Conservation (phyloP, 2,329 filamentous ascomycete genomes). For the Geosmithia flava region DNA sequence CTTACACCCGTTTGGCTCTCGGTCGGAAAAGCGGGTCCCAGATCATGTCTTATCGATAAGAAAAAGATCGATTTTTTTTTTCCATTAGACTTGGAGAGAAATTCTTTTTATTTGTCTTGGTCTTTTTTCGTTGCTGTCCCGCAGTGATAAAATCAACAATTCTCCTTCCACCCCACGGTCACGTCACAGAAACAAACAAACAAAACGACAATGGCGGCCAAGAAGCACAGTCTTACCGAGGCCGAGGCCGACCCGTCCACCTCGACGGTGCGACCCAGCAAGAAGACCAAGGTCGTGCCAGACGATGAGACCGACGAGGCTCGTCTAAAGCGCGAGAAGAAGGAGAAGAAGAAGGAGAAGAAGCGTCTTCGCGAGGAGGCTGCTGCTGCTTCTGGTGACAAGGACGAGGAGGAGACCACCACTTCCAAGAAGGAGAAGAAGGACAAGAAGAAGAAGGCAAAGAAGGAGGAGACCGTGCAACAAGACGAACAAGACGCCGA, state of each 20-base stretch:
- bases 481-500: constrained; percentile 8
- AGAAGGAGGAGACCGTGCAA: constrained; percentile 12
- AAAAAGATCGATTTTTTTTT: no score
- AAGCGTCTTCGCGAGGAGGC: constrained; percentile 16
- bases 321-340: constrained; percentile 26
- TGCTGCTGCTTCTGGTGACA: constrained; percentile 11
- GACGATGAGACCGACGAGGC: constrained; percentile 14
- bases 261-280: constrained; percentile 16
- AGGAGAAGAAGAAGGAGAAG: constrained; percentile 26
- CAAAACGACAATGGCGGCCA: constrained; percentile 24
- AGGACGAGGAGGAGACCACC: constrained; percentile 6
- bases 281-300: constrained; percentile 25
- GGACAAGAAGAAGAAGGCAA: constrained; percentile 13
- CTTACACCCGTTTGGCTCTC: no score
- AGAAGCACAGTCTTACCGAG: constrained; percentile 24
- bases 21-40: no score
- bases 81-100: no score
- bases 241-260: constrained; percentile 15
- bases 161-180: no score
- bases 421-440: constrained; percentile 19
- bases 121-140: no score
- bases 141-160: no score
- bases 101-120: no score
- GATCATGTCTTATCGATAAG: no score
- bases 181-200: no score